phyloP scores from a whole-genome alignment of 2,329 filamentous ascomycete genomes.

The Paracoccidioides lutzii region DNA sequence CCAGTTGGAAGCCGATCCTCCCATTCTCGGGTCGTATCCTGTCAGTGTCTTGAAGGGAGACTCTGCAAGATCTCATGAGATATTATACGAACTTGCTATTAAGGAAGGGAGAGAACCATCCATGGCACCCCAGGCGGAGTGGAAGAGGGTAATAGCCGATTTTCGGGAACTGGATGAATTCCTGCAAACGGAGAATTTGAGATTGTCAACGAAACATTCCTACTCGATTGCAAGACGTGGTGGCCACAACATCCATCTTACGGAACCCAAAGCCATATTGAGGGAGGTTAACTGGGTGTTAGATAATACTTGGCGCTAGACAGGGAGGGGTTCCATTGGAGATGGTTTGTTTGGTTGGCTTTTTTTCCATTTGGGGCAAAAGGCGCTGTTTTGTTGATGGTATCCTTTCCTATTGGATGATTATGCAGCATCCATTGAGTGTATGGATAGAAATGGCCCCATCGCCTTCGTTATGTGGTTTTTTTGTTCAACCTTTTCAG shows the following conservation, averaged over 20 bases:
- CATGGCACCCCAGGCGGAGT: neutral
- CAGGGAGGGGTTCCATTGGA: neutral
- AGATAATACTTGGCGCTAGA: neutral
- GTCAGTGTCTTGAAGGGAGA: neutral
- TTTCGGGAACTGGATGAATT: neutral
- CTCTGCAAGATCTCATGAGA: neutral
- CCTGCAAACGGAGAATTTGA: neutral
- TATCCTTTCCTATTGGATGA: neutral
- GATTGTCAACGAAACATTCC: neutral
- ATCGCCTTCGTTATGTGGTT: no score
- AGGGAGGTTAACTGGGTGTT: neutral
- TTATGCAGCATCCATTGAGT: no score
- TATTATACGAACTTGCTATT: neutral
- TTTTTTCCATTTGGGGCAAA: no score
- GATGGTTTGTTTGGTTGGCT: neutral
- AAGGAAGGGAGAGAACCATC: neutral
- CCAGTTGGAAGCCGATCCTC: neutral
- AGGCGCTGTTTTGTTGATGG: no score
- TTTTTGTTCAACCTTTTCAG: no score
- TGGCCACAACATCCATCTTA: neutral
- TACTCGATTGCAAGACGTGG: neutral
- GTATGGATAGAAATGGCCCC: no score
- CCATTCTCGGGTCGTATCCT: neutral
- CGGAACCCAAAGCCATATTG: neutral
- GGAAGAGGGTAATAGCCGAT: neutral